phyloP scores from a whole-genome alignment of 2,329 filamentous ascomycete genomes.

The Fusarium sambucinum region DNA sequence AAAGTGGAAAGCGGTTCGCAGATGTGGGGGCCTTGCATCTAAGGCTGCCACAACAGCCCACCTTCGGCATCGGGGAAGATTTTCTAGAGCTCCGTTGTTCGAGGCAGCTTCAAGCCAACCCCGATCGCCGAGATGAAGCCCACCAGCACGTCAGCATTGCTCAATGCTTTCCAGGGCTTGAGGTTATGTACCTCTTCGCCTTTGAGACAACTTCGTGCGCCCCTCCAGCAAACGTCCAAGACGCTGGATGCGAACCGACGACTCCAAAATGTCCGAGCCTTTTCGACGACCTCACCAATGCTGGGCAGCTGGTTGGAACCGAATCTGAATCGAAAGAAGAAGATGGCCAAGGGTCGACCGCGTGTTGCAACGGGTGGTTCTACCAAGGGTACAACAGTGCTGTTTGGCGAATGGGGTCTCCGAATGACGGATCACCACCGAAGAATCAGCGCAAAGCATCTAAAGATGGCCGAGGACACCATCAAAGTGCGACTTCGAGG shows the following conservation, averaged over 20 bases:
- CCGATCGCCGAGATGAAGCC: constrained; percentile 60
- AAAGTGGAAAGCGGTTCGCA: constrained; percentile 52
- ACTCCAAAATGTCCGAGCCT: constrained; percentile 69
- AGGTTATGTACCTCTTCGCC: constrained; percentile 58
- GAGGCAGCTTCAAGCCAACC: constrained; percentile 43
- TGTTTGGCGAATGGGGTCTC: constrained; percentile 96
- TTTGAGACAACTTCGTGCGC: constrained; percentile 55
- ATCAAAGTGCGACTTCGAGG: constrained; percentile 90
- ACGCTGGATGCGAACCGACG: constrained; percentile 50
- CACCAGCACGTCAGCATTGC: constrained; percentile 58
- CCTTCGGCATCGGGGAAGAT: constrained; percentile 45
- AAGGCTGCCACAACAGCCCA: constrained; percentile 36
- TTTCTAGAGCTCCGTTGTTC: constrained; percentile 51
- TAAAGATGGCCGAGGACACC: constrained; percentile 92
- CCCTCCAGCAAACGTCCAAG: constrained; percentile 48
- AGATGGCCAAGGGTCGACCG: constrained; percentile 91
- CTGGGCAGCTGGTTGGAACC: constrained; percentile 85
- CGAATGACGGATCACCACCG: constrained; percentile 95
- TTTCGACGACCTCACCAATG: constrained; percentile 75
- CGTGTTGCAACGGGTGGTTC: constrained; percentile 92
- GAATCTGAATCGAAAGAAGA: constrained; percentile 78
- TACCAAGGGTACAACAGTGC: constrained; percentile 90
- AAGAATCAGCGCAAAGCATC: constrained; percentile 84
- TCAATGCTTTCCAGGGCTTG: constrained; percentile 65
- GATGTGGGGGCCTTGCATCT: constrained; percentile 31